phyloP scores from a whole-genome alignment of 139 green algal species.

The Haematococcus lacustris region DNA sequence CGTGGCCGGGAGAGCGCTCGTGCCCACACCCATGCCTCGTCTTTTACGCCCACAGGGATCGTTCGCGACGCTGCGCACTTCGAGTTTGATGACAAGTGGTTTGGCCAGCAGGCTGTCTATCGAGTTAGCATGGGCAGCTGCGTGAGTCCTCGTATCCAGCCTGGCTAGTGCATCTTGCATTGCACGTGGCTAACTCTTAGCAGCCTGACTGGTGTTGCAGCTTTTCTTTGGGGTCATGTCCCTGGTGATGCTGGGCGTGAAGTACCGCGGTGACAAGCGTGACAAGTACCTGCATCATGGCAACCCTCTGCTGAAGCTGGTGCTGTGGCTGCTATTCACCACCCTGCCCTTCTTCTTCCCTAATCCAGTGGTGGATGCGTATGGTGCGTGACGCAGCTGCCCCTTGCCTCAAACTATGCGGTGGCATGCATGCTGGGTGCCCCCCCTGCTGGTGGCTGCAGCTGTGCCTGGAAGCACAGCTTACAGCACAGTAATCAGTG shows the following conservation, averaged over 20 bases:
- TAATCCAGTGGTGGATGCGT: conserved; percentile 61
- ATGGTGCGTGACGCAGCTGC: conserved; percentile 40
- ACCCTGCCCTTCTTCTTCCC: conserved; percentile 80
- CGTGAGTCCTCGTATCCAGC: conserved; percentile 22
- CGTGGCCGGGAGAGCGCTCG: too few species aligned
- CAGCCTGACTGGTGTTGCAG: conserved; percentile 22
- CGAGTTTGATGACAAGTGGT: conserved; percentile 69
- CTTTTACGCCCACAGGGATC: conserved; percentile 36
- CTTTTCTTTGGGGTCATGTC: conserved; percentile 82
- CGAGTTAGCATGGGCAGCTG: conserved; percentile 90
- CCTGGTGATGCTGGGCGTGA: conserved; percentile 66
- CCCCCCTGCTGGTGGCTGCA: too few species aligned
- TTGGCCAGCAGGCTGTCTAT: conserved; percentile 92
- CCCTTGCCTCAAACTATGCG: background rate
- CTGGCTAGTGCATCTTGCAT: background rate
- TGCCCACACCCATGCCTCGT: too few species aligned
- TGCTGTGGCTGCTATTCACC: conserved; percentile 73
- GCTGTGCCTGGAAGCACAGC: too few species aligned
- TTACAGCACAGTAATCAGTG: too few species aligned
- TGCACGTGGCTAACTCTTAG: too few species aligned
- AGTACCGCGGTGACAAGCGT: conserved; percentile 72
- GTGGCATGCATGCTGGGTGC: background rate
- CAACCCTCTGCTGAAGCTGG: conserved; percentile 79
- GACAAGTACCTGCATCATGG: conserved; percentile 82
- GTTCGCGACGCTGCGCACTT: conserved; percentile 28